Percentiles rank a stretch among this genome's conserved stretches.
Conservation (phyloP, 2,329 filamentous ascomycete species). For the Myrmaecium sp. region DNA sequence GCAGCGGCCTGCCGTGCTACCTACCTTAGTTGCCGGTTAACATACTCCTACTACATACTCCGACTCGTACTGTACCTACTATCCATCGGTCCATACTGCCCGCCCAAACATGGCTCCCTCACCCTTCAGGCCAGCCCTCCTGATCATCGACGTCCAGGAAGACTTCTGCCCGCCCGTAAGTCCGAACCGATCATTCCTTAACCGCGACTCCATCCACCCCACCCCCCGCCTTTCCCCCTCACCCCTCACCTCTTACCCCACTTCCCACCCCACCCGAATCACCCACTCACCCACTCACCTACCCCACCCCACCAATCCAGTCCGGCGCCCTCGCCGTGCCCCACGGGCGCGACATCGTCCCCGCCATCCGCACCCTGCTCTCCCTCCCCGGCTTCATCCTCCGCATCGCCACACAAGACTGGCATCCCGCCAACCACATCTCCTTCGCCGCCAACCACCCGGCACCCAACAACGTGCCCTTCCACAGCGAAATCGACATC, state of each 20-base stretch:
- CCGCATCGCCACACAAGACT: constrained; percentile 82
- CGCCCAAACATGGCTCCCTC: too few species aligned
- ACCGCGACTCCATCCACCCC: not conserved
- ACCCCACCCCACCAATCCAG: constrained; percentile 26
- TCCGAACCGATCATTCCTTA: too few species aligned
- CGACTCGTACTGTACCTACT: too few species aligned
- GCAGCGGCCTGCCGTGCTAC: too few species aligned
- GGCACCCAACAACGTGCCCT: constrained; percentile 46
- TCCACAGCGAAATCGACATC: constrained; percentile 47
- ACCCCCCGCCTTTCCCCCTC: too few species aligned
- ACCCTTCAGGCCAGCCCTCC: constrained; percentile 38
- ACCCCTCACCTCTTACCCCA: constrained; percentile 1
- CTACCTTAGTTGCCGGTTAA: too few species aligned
- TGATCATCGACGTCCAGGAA: constrained; percentile 81
- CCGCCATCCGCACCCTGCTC: constrained; percentile 60
- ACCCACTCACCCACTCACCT: not conserved
- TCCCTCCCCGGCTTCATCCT: constrained; percentile 45
- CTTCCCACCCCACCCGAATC: not conserved
- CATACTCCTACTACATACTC: too few species aligned
- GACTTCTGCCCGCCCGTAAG: constrained; percentile 85
- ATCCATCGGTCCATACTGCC: too few species aligned
- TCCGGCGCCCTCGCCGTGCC: constrained; percentile 72
- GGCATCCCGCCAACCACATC: constrained; percentile 66
- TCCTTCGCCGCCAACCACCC: constrained; percentile 75
- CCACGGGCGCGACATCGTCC: constrained; percentile 51